Evolutionary conservation across 1,284 basidiomycete species (phyloP).

Genomic region (Porphyrellus sp.): DNA sequence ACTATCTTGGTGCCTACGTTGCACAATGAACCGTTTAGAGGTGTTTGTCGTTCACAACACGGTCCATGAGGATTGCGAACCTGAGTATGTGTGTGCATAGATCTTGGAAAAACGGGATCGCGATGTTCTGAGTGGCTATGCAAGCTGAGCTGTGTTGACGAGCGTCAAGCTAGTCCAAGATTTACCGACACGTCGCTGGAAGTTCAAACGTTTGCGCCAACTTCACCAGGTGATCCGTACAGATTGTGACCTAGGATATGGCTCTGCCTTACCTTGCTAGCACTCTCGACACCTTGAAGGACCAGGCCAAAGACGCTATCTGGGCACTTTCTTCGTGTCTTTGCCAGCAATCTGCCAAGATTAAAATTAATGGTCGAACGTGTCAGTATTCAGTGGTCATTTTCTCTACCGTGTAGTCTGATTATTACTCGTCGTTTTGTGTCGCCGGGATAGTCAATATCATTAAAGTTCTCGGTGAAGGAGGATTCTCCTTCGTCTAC

Average conservation of each 20-base stretch:
- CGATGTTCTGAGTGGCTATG: slow-evolving; percentile 15
- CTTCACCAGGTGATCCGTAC: background rate
- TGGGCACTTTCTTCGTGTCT: slow-evolving; percentile 77
- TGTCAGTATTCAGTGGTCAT: slow-evolving; percentile 51
- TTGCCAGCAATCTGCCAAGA: slow-evolving; percentile 74
- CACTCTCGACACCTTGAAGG: slow-evolving; percentile 62
- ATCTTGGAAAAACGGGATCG: too few species aligned
- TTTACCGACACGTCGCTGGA: too few species aligned
- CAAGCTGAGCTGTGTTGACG: too few species aligned
- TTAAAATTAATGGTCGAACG: slow-evolving; percentile 92
- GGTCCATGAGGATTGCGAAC: background rate
- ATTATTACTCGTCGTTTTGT: background rate
- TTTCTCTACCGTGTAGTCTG: slow-evolving; percentile 2
- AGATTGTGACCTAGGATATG: slow-evolving; percentile 15
- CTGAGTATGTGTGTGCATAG: too few species aligned
- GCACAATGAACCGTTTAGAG: slow-evolving; percentile 8
- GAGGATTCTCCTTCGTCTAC: slow-evolving; percentile 94
- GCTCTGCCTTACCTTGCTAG: slow-evolving; percentile 34
- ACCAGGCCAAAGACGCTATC: slow-evolving; percentile 75
- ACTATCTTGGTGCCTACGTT: background rate
- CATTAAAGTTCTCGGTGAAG: slow-evolving; percentile 87
- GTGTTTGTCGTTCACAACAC: slow-evolving; percentile 7
- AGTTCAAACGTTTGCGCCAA: background rate
- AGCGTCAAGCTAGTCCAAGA: too few species aligned
- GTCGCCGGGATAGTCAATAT: slow-evolving; percentile 64